These are phyloP conservation scores for Phtheirospermum japonicum DNA, from an alignment of 257 asterid species.

Conservation along the genomic window DNA sequence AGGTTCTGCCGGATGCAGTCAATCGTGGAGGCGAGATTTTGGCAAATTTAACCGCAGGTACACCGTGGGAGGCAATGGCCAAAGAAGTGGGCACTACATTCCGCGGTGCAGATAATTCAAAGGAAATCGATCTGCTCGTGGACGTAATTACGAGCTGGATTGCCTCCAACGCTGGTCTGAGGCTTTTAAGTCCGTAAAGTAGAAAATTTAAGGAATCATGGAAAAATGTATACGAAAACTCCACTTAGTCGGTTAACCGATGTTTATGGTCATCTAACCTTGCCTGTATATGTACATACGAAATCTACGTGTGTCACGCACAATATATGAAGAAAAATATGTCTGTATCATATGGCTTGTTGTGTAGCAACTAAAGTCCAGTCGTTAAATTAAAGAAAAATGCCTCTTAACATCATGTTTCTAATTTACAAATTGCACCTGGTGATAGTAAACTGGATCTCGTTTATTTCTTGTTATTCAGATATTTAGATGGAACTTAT, in stretches of 20 bases:
- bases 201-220: no score
- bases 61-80: constrained; percentile 93
- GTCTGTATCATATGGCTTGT: no score
- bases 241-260: not conserved
- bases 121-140: constrained; percentile 68
- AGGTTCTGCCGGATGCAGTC: constrained; percentile 89
- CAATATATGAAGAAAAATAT: no score
- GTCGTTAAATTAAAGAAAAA: not conserved
- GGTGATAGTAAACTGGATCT: no score
- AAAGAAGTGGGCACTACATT: constrained; percentile 69
- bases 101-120: constrained; percentile 42
- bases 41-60: constrained; percentile 74
- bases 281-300: no score
- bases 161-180: constrained; percentile 56
- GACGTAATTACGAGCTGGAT: constrained; percentile 70
- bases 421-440: not conserved
- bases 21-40: constrained; percentile 82
- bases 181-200: constrained; percentile 38
- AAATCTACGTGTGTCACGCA: no score
- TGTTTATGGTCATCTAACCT: not conserved
- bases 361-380: not conserved
- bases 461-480: no score
- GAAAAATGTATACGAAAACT: constrained; percentile 1
- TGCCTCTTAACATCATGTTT: not conserved
- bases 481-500: no score